Evolutionary conservation across 352 stramenopile genomes (phyloP).

Genomic region (Blastocystis sp.): DNA sequence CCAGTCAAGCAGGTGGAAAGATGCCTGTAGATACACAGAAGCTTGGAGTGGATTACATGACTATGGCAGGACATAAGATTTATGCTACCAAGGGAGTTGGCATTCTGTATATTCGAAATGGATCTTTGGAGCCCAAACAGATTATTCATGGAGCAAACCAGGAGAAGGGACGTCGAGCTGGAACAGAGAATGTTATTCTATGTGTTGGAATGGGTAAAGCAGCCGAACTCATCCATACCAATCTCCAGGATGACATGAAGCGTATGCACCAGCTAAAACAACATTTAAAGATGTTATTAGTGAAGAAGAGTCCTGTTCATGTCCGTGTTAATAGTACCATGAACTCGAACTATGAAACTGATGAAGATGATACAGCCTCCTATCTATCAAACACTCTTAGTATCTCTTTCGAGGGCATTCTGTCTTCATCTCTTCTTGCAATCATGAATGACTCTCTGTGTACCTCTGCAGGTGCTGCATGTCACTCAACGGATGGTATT

Average conservation of each 20-base stretch:
- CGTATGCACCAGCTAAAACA: slow-evolving; percentile 71
- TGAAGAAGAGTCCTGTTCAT: slow-evolving; percentile 67
- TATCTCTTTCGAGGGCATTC: slow-evolving; percentile 80
- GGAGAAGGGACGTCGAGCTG: slow-evolving; percentile 81
- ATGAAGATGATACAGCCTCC: slow-evolving; percentile 66
- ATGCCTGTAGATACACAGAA: slow-evolving; percentile 76
- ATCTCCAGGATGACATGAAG: slow-evolving; percentile 72
- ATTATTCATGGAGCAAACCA: slow-evolving; percentile 83
- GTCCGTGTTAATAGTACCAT: slow-evolving; percentile 77
- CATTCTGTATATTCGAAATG: slow-evolving; percentile 71
- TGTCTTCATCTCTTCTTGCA: slow-evolving; percentile 75
- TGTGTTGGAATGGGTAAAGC: slow-evolving; percentile 83
- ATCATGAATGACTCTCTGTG: slow-evolving; percentile 78
- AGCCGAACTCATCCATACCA: slow-evolving; percentile 66
- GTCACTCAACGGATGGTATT: slow-evolving; percentile 72
- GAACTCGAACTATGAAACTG: slow-evolving; percentile 26
- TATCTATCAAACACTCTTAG: slow-evolving; percentile 90
- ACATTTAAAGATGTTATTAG: slow-evolving; percentile 69
- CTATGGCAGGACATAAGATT: slow-evolving; percentile 91
- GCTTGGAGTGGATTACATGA: slow-evolving; percentile 84
- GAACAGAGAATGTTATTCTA: slow-evolving; percentile 90
- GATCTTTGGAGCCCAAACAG: slow-evolving; percentile 67
- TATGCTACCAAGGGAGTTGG: slow-evolving; percentile 86
- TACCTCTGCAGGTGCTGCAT: slow-evolving; percentile 83
- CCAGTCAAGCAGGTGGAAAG: slow-evolving; percentile 89